A percentile compares a stretch with the other conserved stretches of the same genome.
Conservation (phyloP, 495 filamentous ascomycete genomes). For the Hapsidospora chrysogenum region DNA sequence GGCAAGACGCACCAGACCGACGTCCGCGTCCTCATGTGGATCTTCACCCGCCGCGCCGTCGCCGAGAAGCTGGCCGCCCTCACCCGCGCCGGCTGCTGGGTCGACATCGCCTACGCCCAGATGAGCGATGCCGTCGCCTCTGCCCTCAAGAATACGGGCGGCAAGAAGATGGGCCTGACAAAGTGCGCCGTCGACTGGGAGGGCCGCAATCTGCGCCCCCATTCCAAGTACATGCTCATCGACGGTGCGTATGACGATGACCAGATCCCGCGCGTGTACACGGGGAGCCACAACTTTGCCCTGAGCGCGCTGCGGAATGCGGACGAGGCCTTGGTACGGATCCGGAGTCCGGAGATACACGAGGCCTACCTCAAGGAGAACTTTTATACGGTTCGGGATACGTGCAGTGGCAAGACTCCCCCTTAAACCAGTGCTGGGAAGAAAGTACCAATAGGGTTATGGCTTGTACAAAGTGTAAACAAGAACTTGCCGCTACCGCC, state of each 20-base stretch:
- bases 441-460: no score
- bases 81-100: neutral
- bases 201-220: neutral
- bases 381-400: no score
- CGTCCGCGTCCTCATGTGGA: neutral
- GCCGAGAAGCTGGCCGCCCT: neutral
- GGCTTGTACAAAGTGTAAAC: no score
- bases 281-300: constrained; percentile 1
- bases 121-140: neutral
- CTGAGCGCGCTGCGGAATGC: no score
- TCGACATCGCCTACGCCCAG: neutral
- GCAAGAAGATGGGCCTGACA: neutral
- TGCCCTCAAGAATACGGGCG: neutral
- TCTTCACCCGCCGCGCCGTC: neutral
- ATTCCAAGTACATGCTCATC: constrained; percentile 1
- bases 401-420: no score
- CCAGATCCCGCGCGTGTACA: constrained; percentile 1
- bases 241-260: neutral
- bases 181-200: neutral
- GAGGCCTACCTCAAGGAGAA: no score
- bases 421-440: no score
- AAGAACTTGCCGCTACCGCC: no score
- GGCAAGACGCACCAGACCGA: neutral
- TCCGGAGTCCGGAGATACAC: no score
- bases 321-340: no score